Percentiles rank a stretch among this genome's conserved stretches.
These are phyloP conservation scores for Crataegus laevigata DNA, from an alignment of 306 rosid species.

Conservation along the genomic window DNA sequence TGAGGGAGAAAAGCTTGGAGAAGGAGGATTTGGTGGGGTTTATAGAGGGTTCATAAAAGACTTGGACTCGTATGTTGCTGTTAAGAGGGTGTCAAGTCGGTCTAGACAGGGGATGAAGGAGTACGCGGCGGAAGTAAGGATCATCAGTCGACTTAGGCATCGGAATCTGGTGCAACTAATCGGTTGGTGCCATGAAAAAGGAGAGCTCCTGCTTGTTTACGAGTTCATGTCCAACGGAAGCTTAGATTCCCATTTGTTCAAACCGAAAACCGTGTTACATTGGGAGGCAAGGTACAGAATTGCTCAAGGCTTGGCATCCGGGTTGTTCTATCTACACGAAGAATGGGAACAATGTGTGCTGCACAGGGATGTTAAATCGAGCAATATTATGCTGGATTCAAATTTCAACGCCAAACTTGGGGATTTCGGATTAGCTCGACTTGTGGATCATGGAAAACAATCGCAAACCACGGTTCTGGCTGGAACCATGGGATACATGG, in stretches of 20 bases:
- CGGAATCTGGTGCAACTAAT: conserved; percentile 4
- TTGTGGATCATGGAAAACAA: neutral
- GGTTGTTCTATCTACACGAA: neutral
- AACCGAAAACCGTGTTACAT: neutral
- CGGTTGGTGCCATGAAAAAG: conserved; percentile 1
- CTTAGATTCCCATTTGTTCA: neutral
- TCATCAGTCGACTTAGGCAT: conserved; percentile 1
- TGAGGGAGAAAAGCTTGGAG: neutral
- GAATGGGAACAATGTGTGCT: conserved; percentile 1
- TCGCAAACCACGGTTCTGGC: no score
- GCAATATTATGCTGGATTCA: conserved; percentile 1
- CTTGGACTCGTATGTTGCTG: neutral
- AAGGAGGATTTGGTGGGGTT: conserved; percentile 9
- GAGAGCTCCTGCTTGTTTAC: neutral
- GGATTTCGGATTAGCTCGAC: conserved; percentile 2
- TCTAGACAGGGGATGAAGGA: conserved; percentile 6
- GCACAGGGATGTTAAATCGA: neutral
- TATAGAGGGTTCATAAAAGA: neutral
- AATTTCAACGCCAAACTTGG: neutral
- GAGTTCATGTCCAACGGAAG: neutral
- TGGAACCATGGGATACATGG: no score
- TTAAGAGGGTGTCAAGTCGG: neutral
- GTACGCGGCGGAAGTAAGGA: neutral
- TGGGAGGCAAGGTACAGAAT: conserved; percentile 3
- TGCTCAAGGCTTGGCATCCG: neutral